These are phyloP conservation scores for Globisporangium mamillatum DNA, from an alignment of 352 stramenopile genomes.

Conservation along the genomic window DNA sequence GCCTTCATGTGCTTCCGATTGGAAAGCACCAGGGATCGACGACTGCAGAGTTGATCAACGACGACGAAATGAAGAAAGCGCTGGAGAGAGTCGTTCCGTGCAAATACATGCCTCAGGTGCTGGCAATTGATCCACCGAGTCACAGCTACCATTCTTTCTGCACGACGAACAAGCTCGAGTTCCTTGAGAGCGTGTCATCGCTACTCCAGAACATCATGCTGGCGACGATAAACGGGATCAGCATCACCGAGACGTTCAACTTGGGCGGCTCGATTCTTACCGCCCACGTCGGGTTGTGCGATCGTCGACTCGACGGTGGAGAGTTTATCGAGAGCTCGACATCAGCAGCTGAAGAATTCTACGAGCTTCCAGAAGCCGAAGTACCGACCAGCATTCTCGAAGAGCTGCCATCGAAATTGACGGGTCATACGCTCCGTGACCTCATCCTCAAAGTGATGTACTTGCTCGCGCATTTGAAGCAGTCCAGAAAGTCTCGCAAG, in stretches of 20 bases:
- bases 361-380: slow-evolving; percentile 24
- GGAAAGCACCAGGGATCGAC: slow-evolving; percentile 14
- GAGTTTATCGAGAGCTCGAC: slow-evolving; percentile 38
- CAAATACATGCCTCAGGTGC: slow-evolving; percentile 45
- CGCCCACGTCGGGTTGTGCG: slow-evolving; percentile 18
- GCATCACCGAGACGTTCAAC: slow-evolving; percentile 30
- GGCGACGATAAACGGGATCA: slow-evolving; percentile 50
- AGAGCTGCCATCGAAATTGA: slow-evolving; percentile 57
- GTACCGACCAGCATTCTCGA: slow-evolving; percentile 44
- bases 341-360: slow-evolving; percentile 24
- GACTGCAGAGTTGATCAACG: slow-evolving; percentile 23
- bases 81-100: slow-evolving; percentile 35
- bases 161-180: slow-evolving; percentile 40
- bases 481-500: slow-evolving; percentile 37
- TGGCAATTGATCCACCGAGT: slow-evolving; percentile 45
- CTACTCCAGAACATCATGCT: slow-evolving; percentile 66
- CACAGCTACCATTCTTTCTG: slow-evolving; percentile 38
- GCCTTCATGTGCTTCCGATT: slow-evolving; percentile 48
- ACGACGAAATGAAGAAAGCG: slow-evolving; percentile 38
- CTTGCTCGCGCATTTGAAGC: slow-evolving; percentile 65
- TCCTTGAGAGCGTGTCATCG: slow-evolving; percentile 56
- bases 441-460: slow-evolving; percentile 66
- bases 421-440: slow-evolving; percentile 63
- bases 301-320: slow-evolving; percentile 32
- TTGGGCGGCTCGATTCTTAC: slow-evolving; percentile 25